Percentiles rank a stretch among this genome's conserved stretches.
Evolutionary conservation across 2,329 filamentous ascomycete species (phyloP).

Genomic region (Phoma sp.): DNA sequence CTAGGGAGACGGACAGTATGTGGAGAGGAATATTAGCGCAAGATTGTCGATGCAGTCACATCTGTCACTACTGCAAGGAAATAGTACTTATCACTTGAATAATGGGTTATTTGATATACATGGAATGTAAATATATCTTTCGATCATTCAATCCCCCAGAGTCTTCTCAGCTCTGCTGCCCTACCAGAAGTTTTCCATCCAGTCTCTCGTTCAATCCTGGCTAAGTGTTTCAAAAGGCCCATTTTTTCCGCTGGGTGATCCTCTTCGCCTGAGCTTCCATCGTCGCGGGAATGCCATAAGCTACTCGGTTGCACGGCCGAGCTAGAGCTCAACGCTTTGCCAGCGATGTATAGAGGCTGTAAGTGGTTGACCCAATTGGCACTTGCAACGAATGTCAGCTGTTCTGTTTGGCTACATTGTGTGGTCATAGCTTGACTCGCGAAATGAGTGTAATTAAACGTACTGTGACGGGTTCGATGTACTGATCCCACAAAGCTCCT

Average conservation of each 20-base stretch:
- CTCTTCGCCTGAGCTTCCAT: too few relatives aligned
- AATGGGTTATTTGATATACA: too few relatives aligned
- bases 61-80: too few relatives aligned
- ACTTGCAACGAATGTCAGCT: not conserved
- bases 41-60: too few relatives aligned
- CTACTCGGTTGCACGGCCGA: not conserved
- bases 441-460: too few relatives aligned
- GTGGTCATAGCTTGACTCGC: too few relatives aligned
- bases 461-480: constrained; percentile 2
- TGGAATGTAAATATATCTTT: too few relatives aligned
- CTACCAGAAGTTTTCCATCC: constrained; percentile 3
- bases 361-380: constrained; percentile 5
- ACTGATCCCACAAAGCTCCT: too few relatives aligned
- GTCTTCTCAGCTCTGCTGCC: constrained; percentile 1
- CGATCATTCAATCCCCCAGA: not conserved
- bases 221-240: constrained; percentile 1
- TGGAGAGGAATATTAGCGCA: too few relatives aligned
- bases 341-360: constrained; percentile 6
- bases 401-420: not conserved
- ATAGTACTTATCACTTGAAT: too few relatives aligned
- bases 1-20: too few relatives aligned
- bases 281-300: too few relatives aligned
- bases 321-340: not conserved
- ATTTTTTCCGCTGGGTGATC: constrained; percentile 2
- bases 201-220: constrained; percentile 2